Evolutionary conservation across 352 stramenopile species (phyloP), one percentile per base, ranked within the genome.

Genomic region (Globisporangium paddicum): DNA sequence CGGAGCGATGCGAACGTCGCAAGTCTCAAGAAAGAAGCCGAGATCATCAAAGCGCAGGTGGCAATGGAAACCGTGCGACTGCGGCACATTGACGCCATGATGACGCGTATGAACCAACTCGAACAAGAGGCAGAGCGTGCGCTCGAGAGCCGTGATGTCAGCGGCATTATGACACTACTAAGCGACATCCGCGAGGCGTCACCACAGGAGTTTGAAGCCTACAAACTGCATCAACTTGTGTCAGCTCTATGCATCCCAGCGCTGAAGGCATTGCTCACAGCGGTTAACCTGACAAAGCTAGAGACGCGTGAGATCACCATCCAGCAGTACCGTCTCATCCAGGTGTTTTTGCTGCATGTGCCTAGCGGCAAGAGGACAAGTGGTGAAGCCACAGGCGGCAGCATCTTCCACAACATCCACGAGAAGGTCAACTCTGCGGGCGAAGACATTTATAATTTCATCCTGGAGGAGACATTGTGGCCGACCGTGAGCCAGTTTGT

Each of bases 381-480:
- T 8, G 16, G 4, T 25, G 25, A 30, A 51, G 2, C 23, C 2
- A 46, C 21, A 6, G 14, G 23, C 9, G 48, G 53, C 23, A 14
- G 65, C 47, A 67, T 89, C 13, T 81, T 90, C 28, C 75, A 82
- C 10, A 66, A 87, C 16, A 90, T 93, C 46, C 75, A 74, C 38
- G 79, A 90, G 38, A 86, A 89, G 47, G 68, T 72, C 0, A 73
- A 75, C 62, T 73, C 64, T 4, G 62, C 79, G 18, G 77, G 78
- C 10, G 75, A 86, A 48, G 77, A 90, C 26, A 55, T 90, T 11
- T 92, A 90, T 66, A 93, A 93, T 52, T 83, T 76, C 40, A 76
- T 93, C 4, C 58, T 93, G 32, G 84, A 93, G 56, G 79, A 92
- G 62, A 73, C 75, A 5, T 62, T 93, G 11, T 93, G 84, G 84